These are phyloP conservation scores for Termitomyces sp. DNA, from an alignment of 768 basidiomycete genomes.

Conservation along the genomic window DNA sequence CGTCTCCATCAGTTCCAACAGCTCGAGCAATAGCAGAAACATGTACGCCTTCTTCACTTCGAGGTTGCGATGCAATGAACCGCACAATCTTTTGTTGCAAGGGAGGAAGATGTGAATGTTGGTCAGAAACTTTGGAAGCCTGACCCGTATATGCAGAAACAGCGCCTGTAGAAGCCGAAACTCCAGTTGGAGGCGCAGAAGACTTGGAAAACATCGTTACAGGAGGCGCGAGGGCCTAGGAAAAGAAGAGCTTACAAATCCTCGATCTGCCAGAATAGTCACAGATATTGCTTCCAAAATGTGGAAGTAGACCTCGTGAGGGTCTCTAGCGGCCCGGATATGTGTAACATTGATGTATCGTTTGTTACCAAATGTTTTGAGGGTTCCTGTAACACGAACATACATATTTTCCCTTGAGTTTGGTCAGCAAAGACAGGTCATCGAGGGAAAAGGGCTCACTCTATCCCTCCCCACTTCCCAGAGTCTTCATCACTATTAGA, in stretches of 20 bases:
- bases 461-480: constrained; percentile 42
- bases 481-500: constrained; percentile 51
- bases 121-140: constrained; percentile 27
- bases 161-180: constrained; percentile 10
- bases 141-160: constrained; percentile 40
- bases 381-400: constrained; percentile 73
- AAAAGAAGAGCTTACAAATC: constrained; percentile 42
- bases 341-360: constrained; percentile 76
- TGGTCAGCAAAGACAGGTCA: neutral
- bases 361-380: constrained; percentile 81
- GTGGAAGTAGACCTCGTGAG: constrained; percentile 81
- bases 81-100: constrained; percentile 61
- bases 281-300: constrained; percentile 69
- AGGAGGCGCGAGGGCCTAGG: constrained; percentile 2
- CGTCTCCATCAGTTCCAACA: constrained; percentile 43
- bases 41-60: constrained; percentile 62
- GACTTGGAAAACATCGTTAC: constrained; percentile 20
- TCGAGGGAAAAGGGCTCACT: constrained; percentile 21
- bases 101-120: constrained; percentile 51
- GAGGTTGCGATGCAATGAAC: constrained; percentile 50
- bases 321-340: constrained; percentile 63
- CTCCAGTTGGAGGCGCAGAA: constrained; percentile 24
- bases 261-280: constrained; percentile 60
- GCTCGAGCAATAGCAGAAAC: constrained; percentile 67
- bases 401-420: constrained; percentile 62